Percentiles rank a stretch among this genome's conserved stretches.
Evolutionary conservation across 768 basidiomycete species (phyloP).

Genomic region (Pisolithus sp.): DNA sequence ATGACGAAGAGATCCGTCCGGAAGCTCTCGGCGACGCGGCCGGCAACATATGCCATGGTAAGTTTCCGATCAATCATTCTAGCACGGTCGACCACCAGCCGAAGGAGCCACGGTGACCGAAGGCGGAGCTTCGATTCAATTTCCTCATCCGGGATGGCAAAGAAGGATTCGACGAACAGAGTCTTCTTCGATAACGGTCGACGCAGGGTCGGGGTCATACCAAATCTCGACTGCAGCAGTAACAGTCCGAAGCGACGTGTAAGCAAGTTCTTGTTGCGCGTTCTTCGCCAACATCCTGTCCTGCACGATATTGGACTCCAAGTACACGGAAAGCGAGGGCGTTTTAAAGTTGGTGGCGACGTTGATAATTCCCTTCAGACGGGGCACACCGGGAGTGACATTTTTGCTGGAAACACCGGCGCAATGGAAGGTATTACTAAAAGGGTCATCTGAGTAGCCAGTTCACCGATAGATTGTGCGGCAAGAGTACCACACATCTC

Average conservation of each 20-base stretch:
- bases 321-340: constrained; percentile 67
- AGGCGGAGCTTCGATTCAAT: constrained; percentile 85
- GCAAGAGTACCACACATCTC: no score
- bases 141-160: constrained; percentile 96
- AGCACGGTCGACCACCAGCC: constrained; percentile 91
- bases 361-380: no score
- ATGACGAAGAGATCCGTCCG: constrained; percentile 95
- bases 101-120: constrained; percentile 94
- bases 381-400: constrained; percentile 60
- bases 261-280: constrained; percentile 89
- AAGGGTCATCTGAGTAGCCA: constrained; percentile 91
- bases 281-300: constrained; percentile 68
- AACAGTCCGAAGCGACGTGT: constrained; percentile 88
- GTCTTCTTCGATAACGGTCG: constrained; percentile 96
- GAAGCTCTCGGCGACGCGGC: constrained; percentile 90
- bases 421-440: constrained; percentile 99
- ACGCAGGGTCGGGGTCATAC: constrained; percentile 90
- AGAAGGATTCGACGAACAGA: constrained; percentile 97
- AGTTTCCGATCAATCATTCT: constrained; percentile 98
- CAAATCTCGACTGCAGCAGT: constrained; percentile 95
- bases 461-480: no score
- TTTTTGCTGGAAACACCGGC: constrained; percentile 99
- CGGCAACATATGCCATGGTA: constrained; percentile 91
- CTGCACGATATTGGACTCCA: constrained; percentile 61
- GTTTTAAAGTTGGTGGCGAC: constrained; percentile 75